Evolutionary conservation across 345 rosid species (phyloP).

Genomic region (Salix arbutifolia): DNA sequence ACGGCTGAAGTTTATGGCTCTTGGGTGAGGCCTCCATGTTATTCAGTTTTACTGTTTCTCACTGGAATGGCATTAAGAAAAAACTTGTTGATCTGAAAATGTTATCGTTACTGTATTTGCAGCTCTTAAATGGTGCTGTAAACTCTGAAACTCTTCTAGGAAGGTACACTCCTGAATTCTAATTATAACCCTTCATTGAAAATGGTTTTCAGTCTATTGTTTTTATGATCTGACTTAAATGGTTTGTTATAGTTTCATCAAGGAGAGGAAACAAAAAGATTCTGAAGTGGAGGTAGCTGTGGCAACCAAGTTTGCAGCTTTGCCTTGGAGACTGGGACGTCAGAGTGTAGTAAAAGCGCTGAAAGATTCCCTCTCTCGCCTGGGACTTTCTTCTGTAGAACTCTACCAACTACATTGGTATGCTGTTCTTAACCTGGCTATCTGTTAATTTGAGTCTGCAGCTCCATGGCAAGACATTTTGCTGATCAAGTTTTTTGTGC

Average conservation of each 20-base stretch:
- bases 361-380: constrained; percentile 71
- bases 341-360: constrained; percentile 73
- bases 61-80: background rate
- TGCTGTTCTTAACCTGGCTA: constrained; percentile 6
- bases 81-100: no score
- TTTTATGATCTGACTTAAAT: constrained; percentile 3
- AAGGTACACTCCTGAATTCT: constrained; percentile 40
- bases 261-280: constrained; percentile 58
- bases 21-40: constrained; percentile 35
- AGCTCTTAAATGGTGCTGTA: constrained; percentile 69
- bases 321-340: constrained; percentile 96
- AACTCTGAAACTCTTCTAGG: constrained; percentile 84
- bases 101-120: constrained; percentile 6
- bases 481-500: constrained; percentile 27
- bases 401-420: constrained; percentile 97
- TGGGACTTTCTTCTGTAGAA: constrained; percentile 74
- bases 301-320: constrained; percentile 94
- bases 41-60: background rate
- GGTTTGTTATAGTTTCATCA: constrained; percentile 55
- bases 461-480: background rate
- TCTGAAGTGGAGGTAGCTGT: constrained; percentile 55
- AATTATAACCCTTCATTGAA: background rate
- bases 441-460: background rate
- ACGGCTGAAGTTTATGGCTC: constrained; percentile 96
- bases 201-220: background rate